Base-by-base conservation (phyloP, 371 early-diverging fungal species). In the Umbelopsis sp. region DNA sequence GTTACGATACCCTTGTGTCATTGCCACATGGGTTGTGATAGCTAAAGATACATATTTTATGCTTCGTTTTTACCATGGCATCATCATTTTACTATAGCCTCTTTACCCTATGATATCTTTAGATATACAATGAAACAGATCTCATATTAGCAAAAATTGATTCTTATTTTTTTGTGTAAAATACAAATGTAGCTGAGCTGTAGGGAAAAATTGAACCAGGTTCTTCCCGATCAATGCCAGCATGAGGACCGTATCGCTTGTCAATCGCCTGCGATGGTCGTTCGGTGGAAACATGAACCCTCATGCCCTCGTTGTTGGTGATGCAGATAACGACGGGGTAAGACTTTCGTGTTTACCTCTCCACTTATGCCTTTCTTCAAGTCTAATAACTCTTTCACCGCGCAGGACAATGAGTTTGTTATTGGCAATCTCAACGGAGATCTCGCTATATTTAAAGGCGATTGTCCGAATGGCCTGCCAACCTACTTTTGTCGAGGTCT, bases 261-360 rank as follows among this genome's bases (percentile, higher is more conserved):
- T 92, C 14, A 88, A 90, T 69, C 86, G 91, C 66, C 71, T 92
- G 25, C 83, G 85, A 78, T 94, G 94, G 92, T 83, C 87, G 32
- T 94, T 93, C 71, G 83, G 85, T 29, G 94, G 94, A n/a, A 93
- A 91, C 70, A 90, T 94, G 79, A 88, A 91, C 64, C 91, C 92
- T 6, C 87, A 89, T 70, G 92, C 94, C 0, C 83, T 94, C 35
- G 91, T 90, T 16, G 86, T 93, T 24, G 94, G 94, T 37, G 94
- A 94, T 73, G 88, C 91, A 10, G 94, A 94, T 72, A 88, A 91
- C 73, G 92, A 92, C 67, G 87, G 89, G 29, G 93, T 92, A 89
- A 65, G 68, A 25, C 16, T 6, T 25, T 46, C 12, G 41, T 41
- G 41, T 7, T 41, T 7, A 7, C 12, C 7, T 5, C 41, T 41